Base-by-base conservation (phyloP, 352 stramenopile genomes). In the Globisporangium spinosum region DNA sequence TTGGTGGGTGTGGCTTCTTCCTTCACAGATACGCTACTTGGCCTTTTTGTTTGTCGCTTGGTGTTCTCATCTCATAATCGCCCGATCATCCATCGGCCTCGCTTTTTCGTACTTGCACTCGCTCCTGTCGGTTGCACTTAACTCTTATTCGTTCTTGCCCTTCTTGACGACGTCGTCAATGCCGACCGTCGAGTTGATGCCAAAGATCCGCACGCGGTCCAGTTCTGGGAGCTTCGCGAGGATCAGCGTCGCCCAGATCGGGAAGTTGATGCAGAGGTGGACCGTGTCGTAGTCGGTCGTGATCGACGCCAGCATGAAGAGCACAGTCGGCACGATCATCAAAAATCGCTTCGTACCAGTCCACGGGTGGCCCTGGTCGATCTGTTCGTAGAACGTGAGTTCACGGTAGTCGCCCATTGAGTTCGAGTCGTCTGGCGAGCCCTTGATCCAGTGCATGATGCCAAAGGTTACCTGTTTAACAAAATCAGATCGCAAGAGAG, bases 401-500 rank as follows among this genome's bases (percentile, higher is more conserved):
- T 94, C 91, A 51, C 94, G 89, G 79, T 98, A 97, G 79, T 98
- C 93, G 58, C 93, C 93, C 73, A 98, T 93, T 38, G 71, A 74
- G 61, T 83, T 96, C 67, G 96, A 95, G 75, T 98, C 92, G 27
- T 97, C 89, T 0, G 91, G 89, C 54, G 91, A 98, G 38, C 96
- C 95, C 77, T 98, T 98, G 67, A 98, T 94, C 93, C 95, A 98
- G 84, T 97, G 93, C 81, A 98, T 97, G 69, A 97, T 96, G 34
- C 89, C 80, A 62, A 98, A 98, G 23, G 90, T 97, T 40, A 97
- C 79, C 91, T 95, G 59, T 54, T 61, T 23, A 53, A 61, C 20
- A n/a, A 45, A 8, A 62, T 10, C 27, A 20, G 25, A 65, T 23
- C 12, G 40, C 58, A 35, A 7, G 57, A 32, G 13, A 25, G 35